Conservation (phyloP, 176 grass and related monocot genomes). For the Aegilops sharonensis region DNA sequence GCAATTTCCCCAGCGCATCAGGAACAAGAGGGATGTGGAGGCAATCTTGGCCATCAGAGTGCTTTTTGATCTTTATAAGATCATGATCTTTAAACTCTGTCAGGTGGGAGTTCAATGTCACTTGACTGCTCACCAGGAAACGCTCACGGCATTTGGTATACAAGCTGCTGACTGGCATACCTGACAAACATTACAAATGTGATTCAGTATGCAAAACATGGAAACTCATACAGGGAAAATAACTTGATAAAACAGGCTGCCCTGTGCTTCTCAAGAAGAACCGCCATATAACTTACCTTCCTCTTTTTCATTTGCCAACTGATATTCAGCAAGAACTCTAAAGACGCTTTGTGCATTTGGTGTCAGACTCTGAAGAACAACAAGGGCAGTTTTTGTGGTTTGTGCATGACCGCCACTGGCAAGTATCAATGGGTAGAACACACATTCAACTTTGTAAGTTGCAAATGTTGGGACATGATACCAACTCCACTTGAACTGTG, state of each 20-base stretch:
- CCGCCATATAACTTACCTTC: slow-evolving; percentile 52
- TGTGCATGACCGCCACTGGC: slow-evolving; percentile 70
- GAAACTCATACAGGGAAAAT: neutral
- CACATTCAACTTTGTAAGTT: slow-evolving; percentile 77
- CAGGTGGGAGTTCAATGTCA: slow-evolving; percentile 86
- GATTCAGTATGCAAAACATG: neutral
- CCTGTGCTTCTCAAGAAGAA: neutral
- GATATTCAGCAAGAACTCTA: slow-evolving; percentile 86
- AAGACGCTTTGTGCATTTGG: slow-evolving; percentile 98
- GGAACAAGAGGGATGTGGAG: slow-evolving; percentile 75
- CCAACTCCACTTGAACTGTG: slow-evolving; percentile 86
- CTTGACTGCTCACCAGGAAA: slow-evolving; percentile 91
- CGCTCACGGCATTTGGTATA: slow-evolving; percentile 91
- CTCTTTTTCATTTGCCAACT: slow-evolving; percentile 83
- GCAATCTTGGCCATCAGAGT: slow-evolving; percentile 91
- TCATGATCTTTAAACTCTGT: slow-evolving; percentile 98
- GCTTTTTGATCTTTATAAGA: slow-evolving; percentile 77
- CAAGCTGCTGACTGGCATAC: slow-evolving; percentile 72
- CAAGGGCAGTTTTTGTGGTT: slow-evolving; percentile 81
- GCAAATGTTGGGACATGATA: slow-evolving; percentile 84
- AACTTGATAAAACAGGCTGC: neutral
- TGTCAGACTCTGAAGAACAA: slow-evolving; percentile 90
- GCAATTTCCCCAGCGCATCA: slow-evolving; percentile 69
- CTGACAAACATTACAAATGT: slow-evolving; percentile 44
- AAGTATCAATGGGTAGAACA: slow-evolving; percentile 86